phyloP scores from a whole-genome alignment of 192 early-diverging fungal genomes.

The Kappamyces sp. region DNA sequence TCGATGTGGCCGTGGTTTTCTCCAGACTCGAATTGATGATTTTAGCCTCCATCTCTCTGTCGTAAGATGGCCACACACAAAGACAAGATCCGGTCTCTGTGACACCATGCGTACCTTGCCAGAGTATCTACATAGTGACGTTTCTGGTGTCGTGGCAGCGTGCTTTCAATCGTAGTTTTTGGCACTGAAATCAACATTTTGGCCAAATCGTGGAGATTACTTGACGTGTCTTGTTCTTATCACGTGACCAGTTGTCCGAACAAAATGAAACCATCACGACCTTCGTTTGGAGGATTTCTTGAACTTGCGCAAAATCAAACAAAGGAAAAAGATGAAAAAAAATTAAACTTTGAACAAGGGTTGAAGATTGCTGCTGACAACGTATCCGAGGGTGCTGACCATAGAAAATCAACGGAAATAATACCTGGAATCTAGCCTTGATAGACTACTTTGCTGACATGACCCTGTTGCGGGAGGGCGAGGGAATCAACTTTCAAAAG shows the following conservation, averaged over 20 bases:
- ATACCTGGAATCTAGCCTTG: conserved; percentile 95
- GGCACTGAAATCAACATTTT: too few species aligned
- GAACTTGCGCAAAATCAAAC: conserved; percentile 5
- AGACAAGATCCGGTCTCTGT: background rate
- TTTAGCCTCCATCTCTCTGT: conserved; percentile 25
- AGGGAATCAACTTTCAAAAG: conserved; percentile 97
- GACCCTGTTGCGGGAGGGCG: conserved; percentile 86
- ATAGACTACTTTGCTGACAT: conserved; percentile 98
- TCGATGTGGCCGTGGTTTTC: conserved; percentile 13
- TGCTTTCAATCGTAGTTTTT: too few species aligned
- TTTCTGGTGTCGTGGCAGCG: conserved; percentile 14
- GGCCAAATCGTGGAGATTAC: too few species aligned
- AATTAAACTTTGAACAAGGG: conserved; percentile 83
- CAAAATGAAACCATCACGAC: background rate
- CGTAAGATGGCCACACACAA: background rate
- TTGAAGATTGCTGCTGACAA: conserved; percentile 97
- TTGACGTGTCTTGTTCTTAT: too few species aligned
- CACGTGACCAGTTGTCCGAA: too few species aligned
- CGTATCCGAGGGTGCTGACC: conserved; percentile 31
- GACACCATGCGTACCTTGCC: conserved; percentile 13
- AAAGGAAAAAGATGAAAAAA: conserved; percentile 41
- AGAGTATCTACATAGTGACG: conserved; percentile 25
- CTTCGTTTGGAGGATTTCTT: conserved; percentile 14
- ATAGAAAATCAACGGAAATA: conserved; percentile 90
- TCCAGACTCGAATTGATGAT: conserved; percentile 26